Conservation (phyloP, 2,329 filamentous ascomycete species). For the Clarireedia homoeocarpa region DNA sequence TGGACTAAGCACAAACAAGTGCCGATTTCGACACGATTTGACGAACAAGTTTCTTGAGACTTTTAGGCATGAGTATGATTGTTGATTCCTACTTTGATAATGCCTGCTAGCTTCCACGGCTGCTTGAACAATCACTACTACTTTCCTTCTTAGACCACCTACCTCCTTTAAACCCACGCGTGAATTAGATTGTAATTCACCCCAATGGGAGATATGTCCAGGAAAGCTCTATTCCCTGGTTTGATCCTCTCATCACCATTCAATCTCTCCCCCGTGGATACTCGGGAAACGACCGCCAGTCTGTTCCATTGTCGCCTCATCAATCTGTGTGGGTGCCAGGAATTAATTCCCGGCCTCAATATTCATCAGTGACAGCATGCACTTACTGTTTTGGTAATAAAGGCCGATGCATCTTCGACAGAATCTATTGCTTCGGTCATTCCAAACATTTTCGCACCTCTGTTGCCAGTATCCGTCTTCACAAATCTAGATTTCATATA, state of each 20-base stretch:
- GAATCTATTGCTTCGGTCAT: not conserved
- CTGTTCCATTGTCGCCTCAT: not conserved
- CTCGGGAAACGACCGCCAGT: not conserved
- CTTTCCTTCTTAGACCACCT: too few species aligned
- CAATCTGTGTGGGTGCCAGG: not conserved
- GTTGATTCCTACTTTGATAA: too few species aligned
- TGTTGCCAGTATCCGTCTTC: not conserved
- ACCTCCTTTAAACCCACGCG: too few species aligned
- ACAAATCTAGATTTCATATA: not conserved
- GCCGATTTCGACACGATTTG: too few species aligned
- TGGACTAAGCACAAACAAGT: too few species aligned
- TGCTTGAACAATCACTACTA: too few species aligned
- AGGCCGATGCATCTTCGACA: not conserved
- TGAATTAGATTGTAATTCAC: too few species aligned
- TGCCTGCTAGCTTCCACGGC: too few species aligned
- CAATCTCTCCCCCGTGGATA: not conserved
- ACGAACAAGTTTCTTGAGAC: too few species aligned
- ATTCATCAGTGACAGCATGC: not conserved
- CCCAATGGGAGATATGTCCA: too few species aligned
- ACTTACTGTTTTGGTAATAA: not conserved
- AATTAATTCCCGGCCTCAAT: not conserved
- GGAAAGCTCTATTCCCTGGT: not conserved
- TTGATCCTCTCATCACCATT: not conserved
- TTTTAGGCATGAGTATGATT: too few species aligned
- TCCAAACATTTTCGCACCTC: not conserved